These are phyloP conservation scores for Rhododendron simsii DNA, from an alignment of 148 eudicot species.

Conservation along the genomic window DNA sequence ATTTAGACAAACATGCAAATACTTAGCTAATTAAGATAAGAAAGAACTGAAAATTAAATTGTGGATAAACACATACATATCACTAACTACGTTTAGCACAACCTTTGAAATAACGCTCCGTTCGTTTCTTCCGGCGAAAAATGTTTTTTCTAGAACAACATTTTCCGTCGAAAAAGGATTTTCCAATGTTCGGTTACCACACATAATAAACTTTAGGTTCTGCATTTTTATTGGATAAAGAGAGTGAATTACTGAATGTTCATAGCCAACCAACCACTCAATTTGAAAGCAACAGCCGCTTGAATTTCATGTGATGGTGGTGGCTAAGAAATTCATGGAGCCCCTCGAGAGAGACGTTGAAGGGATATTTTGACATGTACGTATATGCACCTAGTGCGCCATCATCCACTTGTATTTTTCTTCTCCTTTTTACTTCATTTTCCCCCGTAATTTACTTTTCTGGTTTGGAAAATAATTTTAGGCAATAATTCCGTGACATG, in stretches of 20 bases:
- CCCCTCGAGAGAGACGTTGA: slow-evolving; percentile 1
- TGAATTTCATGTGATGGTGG: background rate
- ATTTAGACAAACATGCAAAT: no score
- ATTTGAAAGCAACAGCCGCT: background rate
- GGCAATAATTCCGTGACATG: background rate
- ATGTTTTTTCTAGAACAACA: no score
- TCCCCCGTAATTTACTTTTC: background rate
- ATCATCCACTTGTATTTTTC: background rate
- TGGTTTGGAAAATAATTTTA: background rate
- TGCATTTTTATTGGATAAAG: background rate
- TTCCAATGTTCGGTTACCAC: no score
- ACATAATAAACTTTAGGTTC: background rate
- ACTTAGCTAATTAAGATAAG: no score
- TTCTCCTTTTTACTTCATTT: background rate
- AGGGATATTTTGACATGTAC: background rate
- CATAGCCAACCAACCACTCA: background rate
- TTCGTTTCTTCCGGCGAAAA: no score
- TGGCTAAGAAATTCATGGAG: background rate
- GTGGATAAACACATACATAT: no score
- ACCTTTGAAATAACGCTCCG: background rate
- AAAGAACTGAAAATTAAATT: no score
- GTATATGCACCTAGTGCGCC: background rate
- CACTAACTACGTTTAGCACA: background rate
- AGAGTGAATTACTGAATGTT: background rate
- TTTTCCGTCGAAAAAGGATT: no score